Conservation (phyloP, 2,329 filamentous ascomycete species). For the Cladosporium sp. region DNA sequence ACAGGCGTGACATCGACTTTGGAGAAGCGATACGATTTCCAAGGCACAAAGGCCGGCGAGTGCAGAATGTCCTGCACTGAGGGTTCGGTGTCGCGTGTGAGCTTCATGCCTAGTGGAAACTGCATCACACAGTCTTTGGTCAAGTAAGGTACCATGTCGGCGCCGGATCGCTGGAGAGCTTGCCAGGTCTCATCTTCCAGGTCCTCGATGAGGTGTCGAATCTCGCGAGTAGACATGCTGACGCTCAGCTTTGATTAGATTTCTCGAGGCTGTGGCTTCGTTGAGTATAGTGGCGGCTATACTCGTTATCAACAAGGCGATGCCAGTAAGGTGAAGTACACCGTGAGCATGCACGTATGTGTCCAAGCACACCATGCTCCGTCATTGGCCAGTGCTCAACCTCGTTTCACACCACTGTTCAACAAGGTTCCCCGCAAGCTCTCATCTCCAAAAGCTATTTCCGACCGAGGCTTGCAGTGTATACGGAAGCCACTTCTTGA, state of each 20-base stretch:
- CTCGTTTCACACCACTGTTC: background rate
- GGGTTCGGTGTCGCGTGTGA: conserved; percentile 23
- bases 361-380: background rate
- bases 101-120: conserved; percentile 26
- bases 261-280: background rate
- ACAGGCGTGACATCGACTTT: conserved; percentile 26
- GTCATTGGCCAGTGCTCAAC: conserved; percentile 3
- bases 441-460: background rate
- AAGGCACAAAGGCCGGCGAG: conserved; percentile 25
- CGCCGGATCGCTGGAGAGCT: conserved; percentile 22
- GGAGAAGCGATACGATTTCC: conserved; percentile 24
- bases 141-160: conserved; percentile 24
- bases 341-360: background rate
- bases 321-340: background rate
- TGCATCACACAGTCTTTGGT: conserved; percentile 27
- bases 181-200: conserved; percentile 29
- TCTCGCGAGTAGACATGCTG: background rate
- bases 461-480: background rate
- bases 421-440: conserved; percentile 5
- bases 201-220: conserved; percentile 11
- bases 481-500: background rate
- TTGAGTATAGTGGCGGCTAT: background rate
- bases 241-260: background rate
- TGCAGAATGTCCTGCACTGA: conserved; percentile 26
- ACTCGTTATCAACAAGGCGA: background rate